Evolutionary conservation across 495 filamentous ascomycete genomes (phyloP).

Genomic region (Hypoxylon cercidicola): DNA sequence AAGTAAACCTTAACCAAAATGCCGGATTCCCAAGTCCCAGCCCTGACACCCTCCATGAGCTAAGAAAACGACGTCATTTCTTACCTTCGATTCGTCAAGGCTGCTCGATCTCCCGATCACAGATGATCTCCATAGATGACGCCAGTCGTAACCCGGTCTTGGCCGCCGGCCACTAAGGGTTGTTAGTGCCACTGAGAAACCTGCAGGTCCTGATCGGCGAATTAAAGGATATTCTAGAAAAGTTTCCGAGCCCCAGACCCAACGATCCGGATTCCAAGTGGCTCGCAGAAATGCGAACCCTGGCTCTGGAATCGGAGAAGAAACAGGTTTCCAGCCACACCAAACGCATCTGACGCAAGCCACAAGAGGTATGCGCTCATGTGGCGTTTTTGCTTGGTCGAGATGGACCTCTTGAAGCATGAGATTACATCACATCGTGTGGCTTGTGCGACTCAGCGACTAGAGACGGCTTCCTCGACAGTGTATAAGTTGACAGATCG

Average conservation of each 20-base stretch:
- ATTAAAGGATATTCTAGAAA: slow-evolving; percentile 25
- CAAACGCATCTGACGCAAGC: slow-evolving; percentile 32
- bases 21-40: neutral
- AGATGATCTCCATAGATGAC: slow-evolving; percentile 31
- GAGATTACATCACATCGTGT: slow-evolving; percentile 41
- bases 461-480: neutral
- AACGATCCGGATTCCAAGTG: slow-evolving; percentile 26
- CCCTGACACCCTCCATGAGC: neutral
- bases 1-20: neutral
- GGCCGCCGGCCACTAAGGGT: slow-evolving; percentile 3
- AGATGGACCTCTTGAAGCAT: slow-evolving; percentile 8
- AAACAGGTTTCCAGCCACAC: slow-evolving; percentile 49
- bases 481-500: slow-evolving; percentile 7
- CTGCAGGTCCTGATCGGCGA: slow-evolving; percentile 30
- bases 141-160: slow-evolving; percentile 20
- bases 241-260: slow-evolving; percentile 23
- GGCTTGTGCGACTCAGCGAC: slow-evolving; percentile 18
- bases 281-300: slow-evolving; percentile 10
- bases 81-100: neutral
- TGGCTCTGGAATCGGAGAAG: slow-evolving; percentile 15
- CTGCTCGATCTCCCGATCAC: slow-evolving; percentile 21
- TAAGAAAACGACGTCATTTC: slow-evolving; percentile 21
- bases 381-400: slow-evolving; percentile 29
- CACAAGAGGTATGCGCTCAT: slow-evolving; percentile 37
- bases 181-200: slow-evolving; percentile 17